Evolutionary conservation across 164 flowering plant genomes (phyloP), one percentile per base, ranked within the genome.

Genomic region (Nymphaea colorata): DNA sequence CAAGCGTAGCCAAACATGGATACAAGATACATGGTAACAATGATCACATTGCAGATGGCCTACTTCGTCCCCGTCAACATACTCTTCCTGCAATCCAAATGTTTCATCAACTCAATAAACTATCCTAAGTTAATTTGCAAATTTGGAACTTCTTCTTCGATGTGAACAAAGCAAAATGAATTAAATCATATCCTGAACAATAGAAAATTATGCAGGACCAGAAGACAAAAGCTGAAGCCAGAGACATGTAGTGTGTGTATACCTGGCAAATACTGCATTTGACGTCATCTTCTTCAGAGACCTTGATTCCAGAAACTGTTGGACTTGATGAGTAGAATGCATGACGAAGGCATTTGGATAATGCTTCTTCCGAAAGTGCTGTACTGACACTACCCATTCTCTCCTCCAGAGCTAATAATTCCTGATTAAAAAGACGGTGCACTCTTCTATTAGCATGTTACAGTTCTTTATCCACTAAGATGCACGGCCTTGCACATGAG

Each of bases 231-330:
- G 36, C 36, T 25, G 36, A 25, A 25, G 36, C 36, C 36, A 25
- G 36, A 25, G 36, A 25, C 36, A 25, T 25, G 36, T 25, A 25
- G 36, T 25, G 36, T 25, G 36, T 25, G 36, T n/a, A 14, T 75
- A 95, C 99, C 96, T 95, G 99, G 73, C 99, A 95, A 64, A 95
- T 84, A 75, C 91, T 85, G 88, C 99, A 95, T 80, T 95, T 95
- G 71, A 72, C 75, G 62, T 89, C 96, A 71, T 83, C 87, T 62
- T 71, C 78, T 5, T 63, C 68, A 60, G 62, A 43, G 43, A 63
- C 75, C 4, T 36, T 15, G 59, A 62, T 62, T 25, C 41, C 68
- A 62, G 70, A 43, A 8, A 76, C 74, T 6, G 65, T 42, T 69
- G 77, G 53, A 25, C 71, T n/a, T 14, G 68, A 51, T 66, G 75